Percentiles rank a stretch among this genome's conserved stretches.
phyloP scores from a whole-genome alignment of 2,329 filamentous ascomycete genomes.

The Beauveria bassiana region DNA sequence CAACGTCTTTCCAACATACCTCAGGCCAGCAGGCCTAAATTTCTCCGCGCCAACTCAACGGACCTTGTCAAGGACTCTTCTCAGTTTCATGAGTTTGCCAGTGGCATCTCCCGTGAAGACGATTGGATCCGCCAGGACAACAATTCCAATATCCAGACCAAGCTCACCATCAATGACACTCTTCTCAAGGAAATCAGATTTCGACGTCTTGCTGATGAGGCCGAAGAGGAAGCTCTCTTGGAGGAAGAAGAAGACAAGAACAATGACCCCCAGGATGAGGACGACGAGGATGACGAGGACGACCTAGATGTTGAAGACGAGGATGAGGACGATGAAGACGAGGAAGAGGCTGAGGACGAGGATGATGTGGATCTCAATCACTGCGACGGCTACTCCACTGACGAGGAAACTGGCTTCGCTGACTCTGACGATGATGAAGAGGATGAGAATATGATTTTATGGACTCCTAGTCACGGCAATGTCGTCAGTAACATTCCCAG shows the following conservation, averaged over 20 bases:
- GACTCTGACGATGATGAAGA: constrained; percentile 59
- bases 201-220: constrained; percentile 77
- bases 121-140: constrained; percentile 75
- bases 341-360: constrained; percentile 46
- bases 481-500: constrained; percentile 29
- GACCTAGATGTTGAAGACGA: constrained; percentile 39
- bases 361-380: constrained; percentile 41
- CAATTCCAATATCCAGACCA: constrained; percentile 52
- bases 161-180: constrained; percentile 83
- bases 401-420: constrained; percentile 60
- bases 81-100: constrained; percentile 87
- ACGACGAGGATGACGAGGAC: constrained; percentile 38
- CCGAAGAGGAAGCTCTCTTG: constrained; percentile 76
- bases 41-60: constrained; percentile 40
- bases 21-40: constrained; percentile 31
- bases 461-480: constrained; percentile 40
- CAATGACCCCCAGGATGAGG: constrained; percentile 33
- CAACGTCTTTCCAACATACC: constrained; percentile 18
- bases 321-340: constrained; percentile 43
- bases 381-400: constrained; percentile 67
- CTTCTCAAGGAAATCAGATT: constrained; percentile 85
- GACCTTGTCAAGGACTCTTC: constrained; percentile 48
- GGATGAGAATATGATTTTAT: constrained; percentile 56
- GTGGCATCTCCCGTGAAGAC: constrained; percentile 71
- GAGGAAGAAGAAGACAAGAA: constrained; percentile 57